Evolutionary conservation across 768 basidiomycete species (phyloP), one percentile per base, ranked within the genome.

Genomic region (Gautieria morchelliformis): DNA sequence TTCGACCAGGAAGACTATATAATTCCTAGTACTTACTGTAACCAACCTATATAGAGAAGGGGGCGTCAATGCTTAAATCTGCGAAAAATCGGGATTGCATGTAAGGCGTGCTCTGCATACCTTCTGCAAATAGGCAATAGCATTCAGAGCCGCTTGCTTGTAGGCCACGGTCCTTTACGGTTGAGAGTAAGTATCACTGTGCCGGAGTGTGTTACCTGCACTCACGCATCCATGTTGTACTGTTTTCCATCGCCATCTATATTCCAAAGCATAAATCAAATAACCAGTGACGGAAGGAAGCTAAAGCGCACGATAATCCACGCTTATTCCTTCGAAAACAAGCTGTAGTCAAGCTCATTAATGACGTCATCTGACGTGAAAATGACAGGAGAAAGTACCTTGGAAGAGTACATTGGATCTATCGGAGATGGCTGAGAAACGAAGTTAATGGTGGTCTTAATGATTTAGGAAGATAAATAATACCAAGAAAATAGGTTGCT

Each of bases 141-240:
- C 78, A 62, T 88, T 88, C 55, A 88, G 69, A 0, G 87, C 85
- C 5, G 88, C 87, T 69, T 87, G 85, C 65, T 89, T 88, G 67
- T 85, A 89, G 3, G 88, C 87, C 17, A 86, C 84, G 20, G 85
- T 80, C 0, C 83, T 85, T 51, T 32, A 35, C 32, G 20, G n/a
- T 37, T 1, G 4, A 50, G 41, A 6, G 53, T 22, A 2, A 0
- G 19, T 12, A n/a, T 1, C 15, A 44, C 37, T 4, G 52, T 17
- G 45, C 3, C 59, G 27, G 27, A 44, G 33, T 4, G 39, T n/a
- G 20, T 39, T 17, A 30, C 7, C 8, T 14, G 27, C 24, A 56
- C 79, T 63, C 67, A 86, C 78, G 85, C 82, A 63, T 86, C 83
- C 87, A 89, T 89, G 64, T 82, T 75, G 68, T 87, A 85, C 67